Base-by-base conservation (phyloP, 2,329 filamentous ascomycete species). In the Xylaria digitata region DNA sequence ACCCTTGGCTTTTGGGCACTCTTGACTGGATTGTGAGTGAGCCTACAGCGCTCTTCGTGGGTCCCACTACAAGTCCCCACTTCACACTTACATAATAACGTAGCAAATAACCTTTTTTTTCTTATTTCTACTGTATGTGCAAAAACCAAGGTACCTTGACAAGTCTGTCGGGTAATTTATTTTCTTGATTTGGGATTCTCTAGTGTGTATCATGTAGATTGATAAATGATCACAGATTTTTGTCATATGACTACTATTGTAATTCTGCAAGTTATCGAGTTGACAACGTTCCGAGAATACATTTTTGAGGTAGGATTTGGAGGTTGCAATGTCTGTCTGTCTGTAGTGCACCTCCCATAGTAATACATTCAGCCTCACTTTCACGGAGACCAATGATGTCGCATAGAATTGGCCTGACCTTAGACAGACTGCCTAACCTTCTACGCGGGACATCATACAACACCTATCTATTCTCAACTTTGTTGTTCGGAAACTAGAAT, bases 361-460 rank as follows among this genome's bases (percentile, higher is more conserved):
- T 13, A 54, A 34, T 45, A 17, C 34, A 50, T 48, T 57, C 55
- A 67, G 65, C 65, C 61, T 67, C 56, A 61, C 61, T 61, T 56
- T 52, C 26, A 34, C 26, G 26, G n/a, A 17, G 9, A 19, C 65
- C 61, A 64, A 67, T 67, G 13, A 64, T 50, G 52, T 46, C 43
- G 6, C 26, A n/a, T 32, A 13, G 21, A 48, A 45, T 56, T 17
- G 19, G n/a, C 8, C 19, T 63, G 34, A 50, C 64, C 17, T 59
- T 59, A 26, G 5, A 2, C 1, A 30, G 7, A 19, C 37, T 40
- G 8, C 34, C 34, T 40, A 40, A 26, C 26, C 26, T 34, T 34
- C 23, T 11, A 34, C 43, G 49, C 32, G 15, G 37, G 13, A 40
- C n/a, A 37, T 32, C 32, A 37, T 6, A n/a, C 49, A 9, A 34